Conservation (phyloP, 371 early-diverging fungal species). For the Enterocytospora artemiae region DNA sequence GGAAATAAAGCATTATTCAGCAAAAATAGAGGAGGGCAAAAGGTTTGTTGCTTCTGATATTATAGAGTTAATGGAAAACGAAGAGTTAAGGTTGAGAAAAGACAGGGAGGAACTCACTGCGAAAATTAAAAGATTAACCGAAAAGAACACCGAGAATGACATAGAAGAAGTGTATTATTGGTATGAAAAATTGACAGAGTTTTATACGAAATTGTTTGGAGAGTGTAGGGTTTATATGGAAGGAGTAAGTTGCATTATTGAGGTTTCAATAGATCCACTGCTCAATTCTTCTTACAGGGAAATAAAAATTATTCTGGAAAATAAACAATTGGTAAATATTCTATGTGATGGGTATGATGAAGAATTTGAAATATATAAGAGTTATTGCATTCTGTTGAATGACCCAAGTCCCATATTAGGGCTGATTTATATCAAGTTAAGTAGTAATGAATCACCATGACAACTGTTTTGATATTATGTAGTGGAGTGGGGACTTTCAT, state of each 20-base stretch:
- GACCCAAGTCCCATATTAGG: neutral
- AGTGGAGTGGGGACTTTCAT: no score
- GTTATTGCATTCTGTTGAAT: neutral
- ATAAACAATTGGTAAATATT: no score
- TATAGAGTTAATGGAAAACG: constrained; percentile 7
- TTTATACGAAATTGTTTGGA: constrained; percentile 43
- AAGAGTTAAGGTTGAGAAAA: constrained; percentile 18
- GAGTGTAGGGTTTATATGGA: neutral
- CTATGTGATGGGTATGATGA: no score
- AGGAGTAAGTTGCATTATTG: no score
- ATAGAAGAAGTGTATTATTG: constrained; percentile 48
- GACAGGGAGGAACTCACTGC: constrained; percentile 16
- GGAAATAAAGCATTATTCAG: constrained; percentile 11
- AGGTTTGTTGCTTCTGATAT: no score
- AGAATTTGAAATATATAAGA: neutral
- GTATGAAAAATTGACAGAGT: constrained; percentile 21
- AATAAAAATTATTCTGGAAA: no score
- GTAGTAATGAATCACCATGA: no score
- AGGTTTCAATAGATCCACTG: no score
- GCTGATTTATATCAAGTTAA: no score
- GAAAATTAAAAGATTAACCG: constrained; percentile 36
- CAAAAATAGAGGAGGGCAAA: constrained; percentile 6
- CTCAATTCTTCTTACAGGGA: no score
- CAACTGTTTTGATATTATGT: no score
- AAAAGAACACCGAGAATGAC: constrained; percentile 35